Conservation (phyloP, 768 basidiomycete species). For the Tulasnella sp. region DNA sequence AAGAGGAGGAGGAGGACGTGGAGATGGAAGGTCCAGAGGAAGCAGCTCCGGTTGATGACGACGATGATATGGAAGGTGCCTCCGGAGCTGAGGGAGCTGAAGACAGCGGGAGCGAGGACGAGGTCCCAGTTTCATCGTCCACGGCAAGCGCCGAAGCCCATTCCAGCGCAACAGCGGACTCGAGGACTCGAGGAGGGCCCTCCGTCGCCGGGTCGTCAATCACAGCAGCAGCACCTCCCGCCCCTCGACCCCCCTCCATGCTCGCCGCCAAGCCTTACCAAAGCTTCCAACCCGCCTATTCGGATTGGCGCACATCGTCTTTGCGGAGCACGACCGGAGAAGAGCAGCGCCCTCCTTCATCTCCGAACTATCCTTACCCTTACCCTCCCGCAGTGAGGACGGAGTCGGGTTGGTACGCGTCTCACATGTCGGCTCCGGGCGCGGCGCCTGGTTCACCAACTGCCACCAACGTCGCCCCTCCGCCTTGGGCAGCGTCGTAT, state of each 20-base stretch:
- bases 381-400: neutral
- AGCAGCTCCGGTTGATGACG: too few species aligned
- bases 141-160: constrained; percentile 5
- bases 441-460: neutral
- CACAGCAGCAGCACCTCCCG: neutral
- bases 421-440: neutral
- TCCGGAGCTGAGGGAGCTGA: neutral
- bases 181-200: neutral
- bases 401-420: neutral
- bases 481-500: neutral
- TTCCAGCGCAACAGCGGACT: neutral
- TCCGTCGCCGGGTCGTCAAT: neutral
- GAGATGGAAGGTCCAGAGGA: neutral
- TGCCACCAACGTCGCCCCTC: neutral
- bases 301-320: neutral
- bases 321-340: constrained; percentile 8
- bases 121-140: neutral
- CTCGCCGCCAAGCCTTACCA: neutral
- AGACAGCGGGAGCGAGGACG: neutral
- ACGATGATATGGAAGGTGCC: neutral
- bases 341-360: neutral
- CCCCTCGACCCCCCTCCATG: neutral
- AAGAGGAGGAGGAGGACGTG: neutral
- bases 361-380: neutral
- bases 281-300: neutral